phyloP scores from a whole-genome alignment of 2,329 filamentous ascomycete genomes.

The Fusarium camptoceras region DNA sequence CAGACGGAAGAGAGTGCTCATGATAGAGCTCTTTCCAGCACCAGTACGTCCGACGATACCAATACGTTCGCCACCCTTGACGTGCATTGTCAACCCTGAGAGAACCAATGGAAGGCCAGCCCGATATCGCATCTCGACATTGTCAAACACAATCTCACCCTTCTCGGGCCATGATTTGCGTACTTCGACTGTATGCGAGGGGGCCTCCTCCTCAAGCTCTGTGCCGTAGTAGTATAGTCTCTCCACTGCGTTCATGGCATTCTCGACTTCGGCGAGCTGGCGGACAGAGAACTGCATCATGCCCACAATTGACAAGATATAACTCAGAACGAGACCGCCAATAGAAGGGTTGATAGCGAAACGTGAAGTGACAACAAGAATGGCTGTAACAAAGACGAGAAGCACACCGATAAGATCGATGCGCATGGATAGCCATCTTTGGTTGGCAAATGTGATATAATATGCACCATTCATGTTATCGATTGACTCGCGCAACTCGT shows the following conservation, averaged over 20 bases:
- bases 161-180: slow-evolving; percentile 84
- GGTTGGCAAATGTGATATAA: slow-evolving; percentile 94
- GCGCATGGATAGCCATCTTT: slow-evolving; percentile 89
- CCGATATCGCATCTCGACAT: slow-evolving; percentile 84
- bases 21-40: slow-evolving; percentile 85
- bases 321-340: slow-evolving; percentile 87
- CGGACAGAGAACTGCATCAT: slow-evolving; percentile 97
- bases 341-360: slow-evolving; percentile 88
- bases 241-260: slow-evolving; percentile 97
- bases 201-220: slow-evolving; percentile 88
- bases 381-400: slow-evolving; percentile 87
- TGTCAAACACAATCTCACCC: slow-evolving; percentile 81
- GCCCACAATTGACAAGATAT: slow-evolving; percentile 92
- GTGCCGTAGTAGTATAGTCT: slow-evolving; percentile 91
- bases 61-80: slow-evolving; percentile 80
- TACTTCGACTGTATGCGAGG: slow-evolving; percentile 80
- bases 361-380: slow-evolving; percentile 90
- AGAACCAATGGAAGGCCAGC: slow-evolving; percentile 78
- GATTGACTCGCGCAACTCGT: slow-evolving; percentile 76
- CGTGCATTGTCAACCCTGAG: slow-evolving; percentile 76
- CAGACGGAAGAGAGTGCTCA: slow-evolving; percentile 83
- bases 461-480: slow-evolving; percentile 96
- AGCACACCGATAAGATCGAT: slow-evolving; percentile 86
- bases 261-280: slow-evolving; percentile 94
- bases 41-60: slow-evolving; percentile 86